Conservation (phyloP, 192 early-diverging fungal species). For the Entophlyctis luteolus region DNA sequence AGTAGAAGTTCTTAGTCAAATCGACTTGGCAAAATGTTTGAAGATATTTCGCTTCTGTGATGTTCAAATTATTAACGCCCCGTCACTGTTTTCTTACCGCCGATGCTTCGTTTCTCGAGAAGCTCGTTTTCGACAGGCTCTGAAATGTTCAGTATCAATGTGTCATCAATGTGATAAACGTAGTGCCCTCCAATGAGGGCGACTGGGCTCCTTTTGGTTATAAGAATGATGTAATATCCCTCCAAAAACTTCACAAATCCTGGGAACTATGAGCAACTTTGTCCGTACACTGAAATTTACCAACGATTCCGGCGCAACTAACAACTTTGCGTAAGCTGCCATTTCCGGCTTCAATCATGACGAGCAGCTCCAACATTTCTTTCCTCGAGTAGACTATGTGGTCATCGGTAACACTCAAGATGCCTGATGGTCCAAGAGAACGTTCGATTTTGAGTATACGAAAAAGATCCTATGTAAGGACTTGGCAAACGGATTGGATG, state of each 20-base stretch:
- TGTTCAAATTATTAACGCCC: background rate
- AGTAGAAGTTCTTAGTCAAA: conserved; percentile 94
- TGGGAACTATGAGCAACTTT: too few species aligned
- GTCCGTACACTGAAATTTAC: conserved; percentile 29
- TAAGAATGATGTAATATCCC: conserved; percentile 85
- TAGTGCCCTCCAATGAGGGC: conserved; percentile 92
- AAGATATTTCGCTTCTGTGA: conserved; percentile 54
- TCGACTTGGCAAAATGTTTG: conserved; percentile 89
- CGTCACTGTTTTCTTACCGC: conserved; percentile 33
- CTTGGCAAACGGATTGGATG: background rate
- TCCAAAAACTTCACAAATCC: conserved; percentile 90
- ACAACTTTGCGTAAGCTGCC: conserved; percentile 69
- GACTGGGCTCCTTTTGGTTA: conserved; percentile 78
- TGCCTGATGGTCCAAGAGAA: conserved; percentile 46
- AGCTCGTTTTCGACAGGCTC: conserved; percentile 58
- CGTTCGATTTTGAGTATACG: conserved; percentile 87
- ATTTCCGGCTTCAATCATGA: conserved; percentile 73
- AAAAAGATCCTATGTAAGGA: conserved; percentile 44
- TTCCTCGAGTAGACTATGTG: conserved; percentile 68
- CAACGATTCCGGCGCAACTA: conserved; percentile 72
- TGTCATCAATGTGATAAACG: conserved; percentile 93
- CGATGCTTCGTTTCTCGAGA: conserved; percentile 68
- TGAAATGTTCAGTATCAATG: conserved; percentile 65
- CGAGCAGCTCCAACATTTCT: conserved; percentile 68
- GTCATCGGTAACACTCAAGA: conserved; percentile 76